Evolutionary conservation across 106 monocot genomes (phyloP).

Genomic region (Acorus calamus): DNA sequence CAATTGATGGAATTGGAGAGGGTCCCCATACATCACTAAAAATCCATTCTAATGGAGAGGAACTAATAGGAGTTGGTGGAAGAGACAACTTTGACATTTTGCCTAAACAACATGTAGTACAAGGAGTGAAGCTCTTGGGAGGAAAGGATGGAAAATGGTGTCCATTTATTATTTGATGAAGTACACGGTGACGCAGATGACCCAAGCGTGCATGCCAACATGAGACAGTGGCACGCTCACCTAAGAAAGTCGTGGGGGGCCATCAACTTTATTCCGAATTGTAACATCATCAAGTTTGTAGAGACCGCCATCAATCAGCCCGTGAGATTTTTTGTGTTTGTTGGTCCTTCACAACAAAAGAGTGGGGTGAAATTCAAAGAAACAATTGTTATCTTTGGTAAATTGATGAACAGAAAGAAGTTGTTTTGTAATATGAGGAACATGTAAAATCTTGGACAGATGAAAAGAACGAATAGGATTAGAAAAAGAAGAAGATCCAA

Average conservation of each 20-base stretch:
- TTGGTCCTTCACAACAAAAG: background rate
- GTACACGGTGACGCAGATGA: background rate
- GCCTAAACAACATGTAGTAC: background rate
- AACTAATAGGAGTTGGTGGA: background rate
- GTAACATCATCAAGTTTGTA: background rate
- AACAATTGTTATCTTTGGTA: background rate
- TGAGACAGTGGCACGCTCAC: background rate
- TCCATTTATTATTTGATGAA: background rate
- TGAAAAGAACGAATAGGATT: no score
- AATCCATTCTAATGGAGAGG: background rate
- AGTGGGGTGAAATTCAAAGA: conserved; percentile 4
- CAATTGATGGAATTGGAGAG: no score
- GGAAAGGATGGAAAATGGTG: background rate
- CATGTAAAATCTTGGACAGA: no score
- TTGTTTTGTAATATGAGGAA: no score
- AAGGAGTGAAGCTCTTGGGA: background rate
- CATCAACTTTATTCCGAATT: no score
- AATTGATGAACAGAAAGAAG: no score
- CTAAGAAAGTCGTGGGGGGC: no score
- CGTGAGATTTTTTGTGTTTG: background rate
- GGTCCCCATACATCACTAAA: background rate
- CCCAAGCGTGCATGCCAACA: background rate
- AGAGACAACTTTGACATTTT: background rate
- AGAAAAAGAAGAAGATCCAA: no score
- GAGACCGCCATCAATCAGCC: background rate